Evolutionary conservation across 2,329 filamentous ascomycete genomes (phyloP).

Genomic region (Xylaria sp.): DNA sequence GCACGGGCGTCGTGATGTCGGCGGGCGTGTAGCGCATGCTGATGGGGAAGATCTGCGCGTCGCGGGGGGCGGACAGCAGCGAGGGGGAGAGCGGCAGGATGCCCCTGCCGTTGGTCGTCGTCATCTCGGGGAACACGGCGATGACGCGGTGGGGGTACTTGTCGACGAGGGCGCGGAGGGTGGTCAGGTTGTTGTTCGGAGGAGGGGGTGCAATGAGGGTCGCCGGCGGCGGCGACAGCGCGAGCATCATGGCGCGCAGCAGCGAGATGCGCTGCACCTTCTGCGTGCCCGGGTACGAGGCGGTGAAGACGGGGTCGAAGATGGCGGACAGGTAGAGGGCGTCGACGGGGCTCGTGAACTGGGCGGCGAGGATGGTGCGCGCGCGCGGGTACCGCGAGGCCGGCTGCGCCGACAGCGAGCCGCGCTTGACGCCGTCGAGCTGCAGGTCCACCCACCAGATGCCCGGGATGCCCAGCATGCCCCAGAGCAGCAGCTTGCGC

Average conservation of each 20-base stretch:
- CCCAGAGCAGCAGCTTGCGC: constrained; percentile 87
- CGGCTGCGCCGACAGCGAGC: constrained; percentile 77
- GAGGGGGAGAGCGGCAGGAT: constrained; percentile 83
- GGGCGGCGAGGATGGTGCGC: constrained; percentile 82
- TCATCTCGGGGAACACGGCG: constrained; percentile 90
- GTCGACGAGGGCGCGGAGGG: constrained; percentile 64
- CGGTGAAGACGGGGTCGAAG: constrained; percentile 93
- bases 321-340: constrained; percentile 92
- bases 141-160: constrained; percentile 75
- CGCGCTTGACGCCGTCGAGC: constrained; percentile 93
- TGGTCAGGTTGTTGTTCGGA: constrained; percentile 55
- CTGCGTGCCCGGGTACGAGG: constrained; percentile 75
- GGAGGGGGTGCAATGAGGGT: constrained; percentile 48
- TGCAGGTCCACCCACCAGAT: constrained; percentile 99
- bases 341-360: constrained; percentile 91
- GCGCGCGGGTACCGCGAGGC: constrained; percentile 74
- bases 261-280: constrained; percentile 79
- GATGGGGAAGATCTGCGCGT: constrained; percentile 83
- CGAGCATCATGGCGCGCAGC: constrained; percentile 71
- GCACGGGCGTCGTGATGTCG: constrained; percentile 89
- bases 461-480: constrained; percentile 82
- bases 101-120: constrained; percentile 89
- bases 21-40: constrained; percentile 86
- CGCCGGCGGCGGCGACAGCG: constrained; percentile 60
- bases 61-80: constrained; percentile 67